Percentiles rank a stretch among this genome's conserved stretches.
These are phyloP conservation scores for Saccharomycopsis microspora DNA, from an alignment of 805 yeast species.

Conservation along the genomic window DNA sequence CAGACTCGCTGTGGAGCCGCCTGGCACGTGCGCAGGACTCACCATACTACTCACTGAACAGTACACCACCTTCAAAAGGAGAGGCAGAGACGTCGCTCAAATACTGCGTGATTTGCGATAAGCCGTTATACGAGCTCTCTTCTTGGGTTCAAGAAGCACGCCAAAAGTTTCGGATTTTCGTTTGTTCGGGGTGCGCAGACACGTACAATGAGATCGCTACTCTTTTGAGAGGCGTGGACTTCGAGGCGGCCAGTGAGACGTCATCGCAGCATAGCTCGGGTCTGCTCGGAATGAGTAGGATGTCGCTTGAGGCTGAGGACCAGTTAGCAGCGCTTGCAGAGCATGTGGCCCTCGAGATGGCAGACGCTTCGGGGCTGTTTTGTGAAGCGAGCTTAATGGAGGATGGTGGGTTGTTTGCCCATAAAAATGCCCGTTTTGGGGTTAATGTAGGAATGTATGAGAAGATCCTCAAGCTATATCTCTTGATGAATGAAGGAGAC, in stretches of 20 bases:
- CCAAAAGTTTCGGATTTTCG: slow-evolving; percentile 18
- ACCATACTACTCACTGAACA: not conserved
- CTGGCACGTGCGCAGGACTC: not conserved
- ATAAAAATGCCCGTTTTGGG: not conserved
- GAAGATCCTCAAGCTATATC: slow-evolving; percentile 16
- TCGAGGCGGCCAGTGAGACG: slow-evolving; percentile 4
- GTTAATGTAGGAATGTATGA: slow-evolving; percentile 19
- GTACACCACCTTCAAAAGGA: not conserved
- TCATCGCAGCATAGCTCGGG: not conserved
- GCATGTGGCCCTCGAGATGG: slow-evolving; percentile 8
- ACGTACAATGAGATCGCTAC: slow-evolving; percentile 11
- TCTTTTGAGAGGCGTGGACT: slow-evolving; percentile 4
- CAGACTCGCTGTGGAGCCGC: no score
- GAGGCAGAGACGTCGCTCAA: slow-evolving; percentile 20
- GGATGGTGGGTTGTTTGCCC: not conserved
- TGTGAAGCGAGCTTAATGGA: not conserved
- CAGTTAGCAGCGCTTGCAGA: slow-evolving; percentile 6
- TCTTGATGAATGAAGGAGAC: slow-evolving; percentile 9
- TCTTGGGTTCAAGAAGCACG: slow-evolving; percentile 21
- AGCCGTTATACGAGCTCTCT: slow-evolving; percentile 55
- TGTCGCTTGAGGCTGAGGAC: not conserved
- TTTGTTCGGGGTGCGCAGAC: slow-evolving; percentile 14
- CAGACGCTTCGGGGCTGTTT: slow-evolving; percentile 1
- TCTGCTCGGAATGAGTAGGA: not conserved
- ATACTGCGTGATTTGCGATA: slow-evolving; percentile 57